Percentiles rank a stretch among this genome's conserved stretches.
Evolutionary conservation across 2,329 filamentous ascomycete genomes (phyloP).

Genomic region (Exophiala sideris): DNA sequence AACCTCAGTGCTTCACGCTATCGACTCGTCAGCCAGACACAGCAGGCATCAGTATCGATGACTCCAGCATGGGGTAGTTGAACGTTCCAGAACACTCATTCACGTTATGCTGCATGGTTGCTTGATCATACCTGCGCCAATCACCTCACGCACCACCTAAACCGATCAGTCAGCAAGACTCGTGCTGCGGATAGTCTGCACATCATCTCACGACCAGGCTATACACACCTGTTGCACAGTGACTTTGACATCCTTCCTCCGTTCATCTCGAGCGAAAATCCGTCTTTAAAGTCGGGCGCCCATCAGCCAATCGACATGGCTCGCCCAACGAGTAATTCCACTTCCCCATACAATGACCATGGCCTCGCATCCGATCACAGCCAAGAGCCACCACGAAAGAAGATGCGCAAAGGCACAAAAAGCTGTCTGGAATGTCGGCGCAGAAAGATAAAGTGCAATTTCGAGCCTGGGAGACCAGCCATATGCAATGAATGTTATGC

Average conservation of each 20-base stretch:
- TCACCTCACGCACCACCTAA: too few species aligned
- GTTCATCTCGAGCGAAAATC: conserved; percentile 1
- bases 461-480: conserved; percentile 32
- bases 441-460: conserved; percentile 44
- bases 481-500: conserved; percentile 42
- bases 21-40: too few species aligned
- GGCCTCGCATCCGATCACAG: conserved; percentile 25
- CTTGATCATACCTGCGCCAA: too few species aligned
- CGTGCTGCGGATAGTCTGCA: background rate
- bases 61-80: too few species aligned
- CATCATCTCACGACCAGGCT: background rate
- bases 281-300: background rate
- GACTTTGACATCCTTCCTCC: background rate
- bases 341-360: conserved; percentile 21
- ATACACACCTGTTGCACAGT: background rate
- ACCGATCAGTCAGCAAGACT: background rate
- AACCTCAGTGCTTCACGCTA: background rate
- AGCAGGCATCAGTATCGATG: too few species aligned
- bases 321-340: conserved; percentile 16
- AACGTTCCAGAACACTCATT: too few species aligned
- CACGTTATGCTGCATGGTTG: too few species aligned
- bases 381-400: conserved; percentile 39
- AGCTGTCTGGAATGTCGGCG: conserved; percentile 43
- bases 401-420: conserved; percentile 44
- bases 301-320: conserved; percentile 3